These are phyloP conservation scores for Paecilomyces fulvus DNA, from an alignment of 2,329 filamentous ascomycete species.

Conservation along the genomic window DNA sequence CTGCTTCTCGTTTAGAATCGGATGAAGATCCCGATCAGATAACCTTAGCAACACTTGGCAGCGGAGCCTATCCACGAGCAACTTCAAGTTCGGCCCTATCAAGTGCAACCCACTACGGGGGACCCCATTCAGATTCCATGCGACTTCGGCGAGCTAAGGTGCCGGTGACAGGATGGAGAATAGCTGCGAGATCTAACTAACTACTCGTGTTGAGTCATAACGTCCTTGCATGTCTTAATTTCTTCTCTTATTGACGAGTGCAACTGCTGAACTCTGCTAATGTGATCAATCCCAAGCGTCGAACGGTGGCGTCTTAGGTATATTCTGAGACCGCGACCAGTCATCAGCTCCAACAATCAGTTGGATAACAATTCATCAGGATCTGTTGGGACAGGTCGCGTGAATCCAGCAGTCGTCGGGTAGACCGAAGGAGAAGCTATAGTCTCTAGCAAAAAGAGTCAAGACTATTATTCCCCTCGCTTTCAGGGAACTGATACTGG, in stretches of 20 bases:
- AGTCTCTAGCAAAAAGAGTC: background rate
- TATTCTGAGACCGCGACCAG: background rate
- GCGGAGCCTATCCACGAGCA: background rate
- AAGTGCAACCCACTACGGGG: background rate
- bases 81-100: background rate
- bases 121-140: background rate
- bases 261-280: background rate
- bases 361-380: background rate
- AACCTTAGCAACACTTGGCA: background rate
- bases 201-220: background rate
- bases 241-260: too few species aligned
- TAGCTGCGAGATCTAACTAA: background rate
- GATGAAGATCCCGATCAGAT: background rate
- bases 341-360: background rate
- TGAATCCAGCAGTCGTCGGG: background rate
- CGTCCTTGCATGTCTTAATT: too few species aligned
- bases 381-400: background rate
- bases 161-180: background rate
- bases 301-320: background rate
- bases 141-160: background rate
- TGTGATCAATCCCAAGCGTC: background rate
- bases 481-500: background rate
- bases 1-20: background rate
- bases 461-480: background rate
- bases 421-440: background rate